Conservation (phyloP, 805 yeast species). For the Debaryomyces maramus region DNA sequence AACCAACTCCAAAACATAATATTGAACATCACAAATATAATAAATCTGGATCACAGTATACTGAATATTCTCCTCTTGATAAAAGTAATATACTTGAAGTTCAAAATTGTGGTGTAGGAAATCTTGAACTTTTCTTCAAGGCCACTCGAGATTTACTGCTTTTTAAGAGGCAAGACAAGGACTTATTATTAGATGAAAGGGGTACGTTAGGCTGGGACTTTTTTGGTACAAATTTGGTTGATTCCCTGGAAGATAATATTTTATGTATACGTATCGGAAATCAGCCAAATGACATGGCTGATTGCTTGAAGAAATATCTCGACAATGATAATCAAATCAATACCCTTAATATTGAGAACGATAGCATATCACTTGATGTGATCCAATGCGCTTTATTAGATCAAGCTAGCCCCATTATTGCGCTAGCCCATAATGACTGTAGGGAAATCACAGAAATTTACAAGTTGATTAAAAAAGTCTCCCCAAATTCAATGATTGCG, state of each 20-base stretch:
- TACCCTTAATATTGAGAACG: too few relatives aligned
- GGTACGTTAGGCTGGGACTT: slow-evolving; percentile 13
- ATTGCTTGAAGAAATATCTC: slow-evolving; percentile 9
- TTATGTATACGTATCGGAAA: slow-evolving; percentile 10
- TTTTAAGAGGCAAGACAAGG: slow-evolving; percentile 6
- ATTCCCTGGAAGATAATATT: slow-evolving; percentile 14
- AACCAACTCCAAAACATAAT: neutral
- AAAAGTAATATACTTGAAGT: too few relatives aligned
- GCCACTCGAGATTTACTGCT: slow-evolving; percentile 8
- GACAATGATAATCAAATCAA: too few relatives aligned
- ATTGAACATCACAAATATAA: neutral
- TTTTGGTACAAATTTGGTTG: slow-evolving; percentile 8
- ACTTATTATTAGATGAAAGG: slow-evolving; percentile 7
- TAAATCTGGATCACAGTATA: neutral
- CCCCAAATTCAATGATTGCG: slow-evolving; percentile 9
- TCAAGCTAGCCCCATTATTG: slow-evolving; percentile 4
- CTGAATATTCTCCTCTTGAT: neutral
- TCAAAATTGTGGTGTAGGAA: too few relatives aligned
- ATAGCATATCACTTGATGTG: too few relatives aligned
- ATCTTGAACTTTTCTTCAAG: slow-evolving; percentile 7
- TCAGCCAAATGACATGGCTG: slow-evolving; percentile 7
- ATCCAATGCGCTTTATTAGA: too few relatives aligned
- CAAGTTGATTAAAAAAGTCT: slow-evolving; percentile 5
- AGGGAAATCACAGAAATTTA: slow-evolving; percentile 6
- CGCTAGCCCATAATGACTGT: slow-evolving; percentile 10